phyloP scores from a whole-genome alignment of 345 rosid species.

The Heritiera fomes region DNA sequence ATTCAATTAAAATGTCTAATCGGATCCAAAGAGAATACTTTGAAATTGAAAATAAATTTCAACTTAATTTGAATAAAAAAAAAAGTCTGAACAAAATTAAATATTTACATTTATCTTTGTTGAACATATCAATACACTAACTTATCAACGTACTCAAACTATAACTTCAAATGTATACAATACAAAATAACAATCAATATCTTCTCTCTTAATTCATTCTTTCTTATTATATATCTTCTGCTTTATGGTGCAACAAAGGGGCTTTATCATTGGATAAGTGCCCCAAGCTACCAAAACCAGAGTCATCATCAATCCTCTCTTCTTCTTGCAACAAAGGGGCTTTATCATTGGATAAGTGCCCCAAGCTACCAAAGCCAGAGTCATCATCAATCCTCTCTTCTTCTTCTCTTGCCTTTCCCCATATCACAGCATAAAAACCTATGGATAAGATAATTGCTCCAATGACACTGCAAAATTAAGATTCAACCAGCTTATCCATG shows the following conservation, averaged over 20 bases:
- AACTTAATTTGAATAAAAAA: too few relatives aligned
- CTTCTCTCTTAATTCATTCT: too few relatives aligned
- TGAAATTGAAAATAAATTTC: too few relatives aligned
- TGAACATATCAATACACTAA: too few relatives aligned
- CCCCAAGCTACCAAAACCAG: background rate
- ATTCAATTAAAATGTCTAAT: too few relatives aligned
- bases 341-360: background rate
- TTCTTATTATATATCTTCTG: background rate
- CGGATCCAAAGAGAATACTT: too few relatives aligned
- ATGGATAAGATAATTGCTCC: slow-evolving; percentile 17
- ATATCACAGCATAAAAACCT: slow-evolving; percentile 30
- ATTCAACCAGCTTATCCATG: background rate
- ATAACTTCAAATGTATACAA: too few relatives aligned
- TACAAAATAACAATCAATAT: too few relatives aligned
- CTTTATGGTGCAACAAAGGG: background rate
- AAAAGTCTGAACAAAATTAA: too few relatives aligned
- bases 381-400: background rate
- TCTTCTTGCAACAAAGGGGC: slow-evolving; percentile 11
- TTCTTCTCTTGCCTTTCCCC: slow-evolving; percentile 38
- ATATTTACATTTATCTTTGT: too few relatives aligned
- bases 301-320: background rate
- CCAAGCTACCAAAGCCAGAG: background rate
- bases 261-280: background rate
- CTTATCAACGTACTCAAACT: too few relatives aligned
- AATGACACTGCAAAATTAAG: background rate